Evolutionary conservation across 2,329 filamentous ascomycete genomes (phyloP).

Genomic region (Lizonia empirigonia): DNA sequence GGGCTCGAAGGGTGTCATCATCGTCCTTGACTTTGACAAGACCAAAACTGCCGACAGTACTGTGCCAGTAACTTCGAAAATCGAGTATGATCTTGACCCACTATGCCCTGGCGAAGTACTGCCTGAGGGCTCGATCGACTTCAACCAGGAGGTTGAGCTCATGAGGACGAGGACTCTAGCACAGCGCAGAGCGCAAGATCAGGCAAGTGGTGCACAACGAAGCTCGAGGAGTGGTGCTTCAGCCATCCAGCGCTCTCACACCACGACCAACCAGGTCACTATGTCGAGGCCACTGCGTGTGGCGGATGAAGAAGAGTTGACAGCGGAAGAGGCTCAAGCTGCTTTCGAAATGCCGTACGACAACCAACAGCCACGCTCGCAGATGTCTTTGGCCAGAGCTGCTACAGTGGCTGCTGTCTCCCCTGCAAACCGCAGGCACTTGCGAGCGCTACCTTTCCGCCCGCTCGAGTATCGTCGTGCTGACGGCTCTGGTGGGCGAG

Average conservation of each 20-base stretch:
- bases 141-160: constrained; percentile 50
- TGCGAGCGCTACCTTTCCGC: constrained; percentile 61
- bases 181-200: constrained; percentile 43
- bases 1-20: constrained; percentile 46
- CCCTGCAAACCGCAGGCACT: constrained; percentile 70
- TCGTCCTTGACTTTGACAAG: constrained; percentile 49
- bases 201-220: constrained; percentile 28
- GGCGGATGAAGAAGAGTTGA: constrained; percentile 42
- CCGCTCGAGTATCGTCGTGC: constrained; percentile 69
- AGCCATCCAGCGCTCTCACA: constrained; percentile 39
- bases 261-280: constrained; percentile 30
- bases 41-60: constrained; percentile 29
- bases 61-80: constrained; percentile 35
- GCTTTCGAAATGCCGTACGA: constrained; percentile 50
- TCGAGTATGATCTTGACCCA: constrained; percentile 46
- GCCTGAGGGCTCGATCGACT: constrained; percentile 49
- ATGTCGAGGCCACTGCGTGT: constrained; percentile 23
- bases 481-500: constrained; percentile 63
- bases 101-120: constrained; percentile 46
- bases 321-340: constrained; percentile 43
- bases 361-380: constrained; percentile 48
- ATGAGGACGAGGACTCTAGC: constrained; percentile 47
- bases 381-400: constrained; percentile 47
- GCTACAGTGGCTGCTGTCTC: constrained; percentile 65
- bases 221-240: constrained; percentile 35